Evolutionary conservation across 73 alveolate species (phyloP).

Genomic region (Tetrahymena borealis): DNA sequence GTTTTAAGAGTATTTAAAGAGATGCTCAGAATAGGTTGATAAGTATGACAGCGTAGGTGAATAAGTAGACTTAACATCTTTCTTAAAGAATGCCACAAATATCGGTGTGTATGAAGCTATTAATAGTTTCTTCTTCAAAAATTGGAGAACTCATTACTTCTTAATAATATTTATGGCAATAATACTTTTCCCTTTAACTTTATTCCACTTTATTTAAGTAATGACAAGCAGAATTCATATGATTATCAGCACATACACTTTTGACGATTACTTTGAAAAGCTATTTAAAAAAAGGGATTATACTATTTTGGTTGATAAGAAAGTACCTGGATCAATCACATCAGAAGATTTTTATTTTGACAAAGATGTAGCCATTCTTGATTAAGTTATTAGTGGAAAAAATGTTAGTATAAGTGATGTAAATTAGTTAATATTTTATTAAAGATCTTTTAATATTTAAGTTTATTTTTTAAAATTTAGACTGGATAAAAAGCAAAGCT

Average conservation of each 20-base stretch:
- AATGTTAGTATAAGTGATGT: neutral
- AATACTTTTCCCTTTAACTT: neutral
- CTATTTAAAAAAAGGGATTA: neutral
- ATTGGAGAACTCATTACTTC: neutral
- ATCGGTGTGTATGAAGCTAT: neutral
- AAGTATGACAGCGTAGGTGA: neutral
- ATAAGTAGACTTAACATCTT: neutral
- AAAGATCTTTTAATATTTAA: neutral
- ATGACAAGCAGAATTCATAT: neutral
- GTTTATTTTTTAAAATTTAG: neutral
- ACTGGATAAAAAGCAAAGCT: neutral
- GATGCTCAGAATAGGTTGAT: neutral
- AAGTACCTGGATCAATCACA: neutral
- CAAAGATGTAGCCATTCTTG: neutral
- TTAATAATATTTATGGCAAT: neutral
- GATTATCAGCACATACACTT: neutral
- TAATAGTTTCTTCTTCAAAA: neutral
- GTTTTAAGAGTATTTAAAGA: neutral
- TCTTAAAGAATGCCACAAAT: neutral
- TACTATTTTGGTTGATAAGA: neutral
- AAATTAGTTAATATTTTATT: neutral
- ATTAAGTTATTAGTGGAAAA: neutral
- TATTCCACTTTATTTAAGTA: neutral
- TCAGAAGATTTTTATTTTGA: neutral
- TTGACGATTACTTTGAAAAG: neutral